Conservation (phyloP, 108 stramenopile species). For the Nannochloropsis oceanica region DNA sequence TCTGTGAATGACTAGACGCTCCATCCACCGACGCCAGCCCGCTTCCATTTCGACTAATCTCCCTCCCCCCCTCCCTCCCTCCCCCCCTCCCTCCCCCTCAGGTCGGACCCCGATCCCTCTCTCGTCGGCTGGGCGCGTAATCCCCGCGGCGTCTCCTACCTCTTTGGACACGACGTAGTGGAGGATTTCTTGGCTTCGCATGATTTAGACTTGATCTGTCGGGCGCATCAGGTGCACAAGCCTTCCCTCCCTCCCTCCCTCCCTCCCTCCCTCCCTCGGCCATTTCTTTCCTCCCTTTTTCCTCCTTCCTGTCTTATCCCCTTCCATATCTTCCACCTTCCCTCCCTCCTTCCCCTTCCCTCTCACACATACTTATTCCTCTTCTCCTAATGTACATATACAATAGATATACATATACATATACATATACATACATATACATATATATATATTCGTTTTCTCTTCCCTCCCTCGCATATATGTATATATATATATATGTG, state of each 20-base stretch:
- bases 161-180: conserved; percentile 40
- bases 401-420: not conserved
- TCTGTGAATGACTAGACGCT: not conserved
- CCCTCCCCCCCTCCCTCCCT: not conserved
- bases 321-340: not conserved
- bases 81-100: not conserved
- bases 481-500: not conserved
- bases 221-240: conserved; percentile 33
- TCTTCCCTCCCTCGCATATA: not conserved
- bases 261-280: not conserved
- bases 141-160: conserved; percentile 34
- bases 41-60: too few relatives aligned
- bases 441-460: not conserved
- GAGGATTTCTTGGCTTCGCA: conserved; percentile 32
- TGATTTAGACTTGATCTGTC: conserved; percentile 40
- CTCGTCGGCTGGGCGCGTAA: not conserved
- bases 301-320: not conserved
- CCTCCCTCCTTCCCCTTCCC: not conserved
- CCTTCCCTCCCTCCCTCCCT: not conserved
- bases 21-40: not conserved
- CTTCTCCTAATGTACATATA: not conserved
- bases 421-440: not conserved
- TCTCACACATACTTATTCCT: not conserved
- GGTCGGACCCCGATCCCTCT: too few relatives aligned
- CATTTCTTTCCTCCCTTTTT: not conserved